A percentile compares a stretch with the other conserved stretches of the same genome.
phyloP scores from a whole-genome alignment of 768 basidiomycete genomes.

The Naganishia vaughanmartiniae region DNA sequence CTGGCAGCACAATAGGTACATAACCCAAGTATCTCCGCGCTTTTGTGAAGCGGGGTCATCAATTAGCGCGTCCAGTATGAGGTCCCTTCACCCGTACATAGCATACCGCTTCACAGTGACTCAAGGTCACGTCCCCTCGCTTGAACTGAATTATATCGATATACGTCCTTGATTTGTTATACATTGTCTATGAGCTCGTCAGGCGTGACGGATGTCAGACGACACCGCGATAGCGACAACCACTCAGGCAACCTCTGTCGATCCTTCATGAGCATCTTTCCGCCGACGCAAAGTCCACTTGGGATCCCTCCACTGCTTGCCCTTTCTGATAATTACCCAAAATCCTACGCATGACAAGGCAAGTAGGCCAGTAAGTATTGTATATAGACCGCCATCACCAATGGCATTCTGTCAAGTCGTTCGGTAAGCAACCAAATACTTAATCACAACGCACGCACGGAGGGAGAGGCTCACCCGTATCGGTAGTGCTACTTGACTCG shows the following conservation, averaged over 20 bases:
- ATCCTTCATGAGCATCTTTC: neutral
- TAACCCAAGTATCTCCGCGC: neutral
- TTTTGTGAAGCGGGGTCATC: constrained; percentile 5
- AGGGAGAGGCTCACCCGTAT: constrained; percentile 59
- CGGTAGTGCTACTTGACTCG: constrained; percentile 70
- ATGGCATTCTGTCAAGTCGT: constrained; percentile 57
- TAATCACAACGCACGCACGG: neutral
- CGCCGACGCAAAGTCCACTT: constrained; percentile 11
- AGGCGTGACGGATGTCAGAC: neutral
- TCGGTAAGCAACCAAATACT: neutral
- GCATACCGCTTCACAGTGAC: too few relatives aligned
- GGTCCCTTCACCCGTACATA: too few relatives aligned
- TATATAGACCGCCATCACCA: constrained; percentile 78
- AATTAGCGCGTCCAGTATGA: neutral
- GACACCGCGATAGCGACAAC: neutral
- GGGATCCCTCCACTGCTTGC: constrained; percentile 31
- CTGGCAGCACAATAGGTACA: constrained; percentile 10
- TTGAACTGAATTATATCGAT: too few relatives aligned
- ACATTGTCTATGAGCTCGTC: too few relatives aligned
- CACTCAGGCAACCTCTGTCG: neutral
- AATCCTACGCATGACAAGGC: constrained; percentile 60
- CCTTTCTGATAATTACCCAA: constrained; percentile 58
- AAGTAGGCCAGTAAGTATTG: constrained; percentile 63
- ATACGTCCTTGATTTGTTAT: too few relatives aligned
- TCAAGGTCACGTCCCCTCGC: too few relatives aligned